Evolutionary conservation across 768 basidiomycete species (phyloP).

Genomic region (Atractiella rhizophila): DNA sequence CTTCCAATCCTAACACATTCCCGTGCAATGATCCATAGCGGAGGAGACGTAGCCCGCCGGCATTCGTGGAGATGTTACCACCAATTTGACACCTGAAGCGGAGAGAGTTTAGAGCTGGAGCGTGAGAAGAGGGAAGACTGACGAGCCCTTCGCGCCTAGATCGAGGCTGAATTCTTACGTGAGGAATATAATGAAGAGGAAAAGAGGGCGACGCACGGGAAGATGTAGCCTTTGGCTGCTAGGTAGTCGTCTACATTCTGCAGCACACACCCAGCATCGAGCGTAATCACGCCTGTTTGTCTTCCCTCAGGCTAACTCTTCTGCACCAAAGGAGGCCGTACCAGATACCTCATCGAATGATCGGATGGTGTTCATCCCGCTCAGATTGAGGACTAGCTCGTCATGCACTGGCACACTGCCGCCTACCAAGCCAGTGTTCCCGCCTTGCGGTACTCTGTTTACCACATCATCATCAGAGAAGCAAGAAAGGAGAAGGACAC

Average conservation of each 20-base stretch:
- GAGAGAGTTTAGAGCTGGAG: conserved; percentile 24
- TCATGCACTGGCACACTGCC: conserved; percentile 70
- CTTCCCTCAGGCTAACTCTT: not conserved
- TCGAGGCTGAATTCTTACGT: too few relatives aligned
- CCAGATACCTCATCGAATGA: conserved; percentile 26
- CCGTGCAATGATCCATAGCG: conserved; percentile 91
- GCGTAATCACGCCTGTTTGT: conserved; percentile 40
- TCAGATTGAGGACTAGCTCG: conserved; percentile 51
- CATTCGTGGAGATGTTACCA: conserved; percentile 89
- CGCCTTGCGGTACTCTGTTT: conserved; percentile 92
- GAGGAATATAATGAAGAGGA: not conserved
- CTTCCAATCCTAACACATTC: conserved; percentile 78
- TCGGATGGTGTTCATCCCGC: conserved; percentile 42
- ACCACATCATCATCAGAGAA: too few relatives aligned
- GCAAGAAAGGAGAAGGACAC: too few relatives aligned
- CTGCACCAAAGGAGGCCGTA: not conserved
- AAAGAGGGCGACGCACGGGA: conserved; percentile 44
- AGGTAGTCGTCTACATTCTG: conserved; percentile 67
- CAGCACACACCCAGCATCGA: conserved; percentile 83
- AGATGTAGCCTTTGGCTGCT: conserved; percentile 67
- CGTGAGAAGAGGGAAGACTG: not conserved
- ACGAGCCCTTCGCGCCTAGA: conserved; percentile 18
- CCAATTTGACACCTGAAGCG: conserved; percentile 99
- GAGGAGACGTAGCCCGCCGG: conserved; percentile 78
- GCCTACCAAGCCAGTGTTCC: conserved; percentile 88